These are phyloP conservation scores for Saccharomyces pastorianus DNA, from an alignment of 1,139 yeast genomes.

Conservation along the genomic window DNA sequence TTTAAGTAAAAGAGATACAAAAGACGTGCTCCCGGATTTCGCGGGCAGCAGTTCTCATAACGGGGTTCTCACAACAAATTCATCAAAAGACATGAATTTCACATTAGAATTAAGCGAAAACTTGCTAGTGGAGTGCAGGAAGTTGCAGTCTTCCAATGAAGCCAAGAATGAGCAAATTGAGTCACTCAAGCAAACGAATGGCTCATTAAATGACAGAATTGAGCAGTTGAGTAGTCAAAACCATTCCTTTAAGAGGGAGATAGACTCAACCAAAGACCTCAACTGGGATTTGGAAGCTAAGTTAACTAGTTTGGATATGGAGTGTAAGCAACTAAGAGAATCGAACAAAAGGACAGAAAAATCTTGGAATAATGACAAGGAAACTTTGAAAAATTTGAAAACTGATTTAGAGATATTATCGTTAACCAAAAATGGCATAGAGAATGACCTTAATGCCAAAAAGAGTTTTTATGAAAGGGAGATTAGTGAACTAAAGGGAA, in stretches of 20 bases:
- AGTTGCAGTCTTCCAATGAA: conserved; percentile 63
- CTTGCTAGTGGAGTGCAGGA: conserved; percentile 67
- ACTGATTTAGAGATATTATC: conserved; percentile 45
- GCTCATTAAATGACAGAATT: neutral
- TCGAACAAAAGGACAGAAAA: conserved; percentile 17
- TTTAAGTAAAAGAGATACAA: conserved; percentile 26
- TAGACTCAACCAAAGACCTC: conserved; percentile 1
- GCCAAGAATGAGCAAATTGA: conserved; percentile 40
- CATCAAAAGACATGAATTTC: conserved; percentile 52
- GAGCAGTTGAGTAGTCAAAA: neutral
- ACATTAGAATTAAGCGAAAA: conserved; percentile 80
- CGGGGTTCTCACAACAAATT: conserved; percentile 10
- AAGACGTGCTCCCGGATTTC: conserved; percentile 28
- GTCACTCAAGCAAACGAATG: conserved; percentile 39
- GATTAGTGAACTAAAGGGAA: conserved; percentile 40
- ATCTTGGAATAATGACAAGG: conserved; percentile 29
- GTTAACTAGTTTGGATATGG: neutral
- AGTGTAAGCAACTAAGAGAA: conserved; percentile 29
- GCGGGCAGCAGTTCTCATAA: conserved; percentile 24
- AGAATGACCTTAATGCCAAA: conserved; percentile 34
- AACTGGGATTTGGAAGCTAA: conserved; percentile 5
- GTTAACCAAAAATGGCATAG: conserved; percentile 37
- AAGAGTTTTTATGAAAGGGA: conserved; percentile 36
- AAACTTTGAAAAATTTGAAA: conserved; percentile 30
- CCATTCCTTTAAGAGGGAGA: neutral